Conservation (phyloP, 73 alveolate species). For the Stentor roeselii region DNA sequence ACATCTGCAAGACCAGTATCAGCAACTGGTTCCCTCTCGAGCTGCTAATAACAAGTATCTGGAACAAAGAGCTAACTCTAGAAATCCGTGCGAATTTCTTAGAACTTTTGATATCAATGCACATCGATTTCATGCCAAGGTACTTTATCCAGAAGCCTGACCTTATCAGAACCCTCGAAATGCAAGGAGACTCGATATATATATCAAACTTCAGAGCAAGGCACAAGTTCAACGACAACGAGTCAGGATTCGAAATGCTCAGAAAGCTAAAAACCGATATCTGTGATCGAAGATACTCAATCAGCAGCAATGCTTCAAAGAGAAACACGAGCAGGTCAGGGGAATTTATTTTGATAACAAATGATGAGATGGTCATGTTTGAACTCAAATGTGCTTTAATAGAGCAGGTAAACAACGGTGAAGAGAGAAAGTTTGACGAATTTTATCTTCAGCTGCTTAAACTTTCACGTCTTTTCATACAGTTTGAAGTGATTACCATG, state of each 20-base stretch:
- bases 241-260: not conserved
- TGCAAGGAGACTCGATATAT: not conserved
- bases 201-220: not conserved
- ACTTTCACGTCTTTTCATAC: not conserved
- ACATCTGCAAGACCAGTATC: conserved; percentile 4
- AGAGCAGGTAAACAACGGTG: not conserved
- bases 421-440: too few species aligned
- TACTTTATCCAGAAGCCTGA: conserved; percentile 37
- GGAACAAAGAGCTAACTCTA: not conserved
- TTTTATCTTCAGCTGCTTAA: not conserved
- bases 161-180: conserved; percentile 34
- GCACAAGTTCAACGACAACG: not conserved
- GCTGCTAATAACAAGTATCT: not conserved
- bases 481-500: not conserved
- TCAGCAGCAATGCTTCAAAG: too few species aligned
- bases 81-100: conserved; percentile 38
- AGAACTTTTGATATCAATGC: conserved; percentile 30
- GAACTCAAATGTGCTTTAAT: not conserved
- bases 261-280: too few species aligned
- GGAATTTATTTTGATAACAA: not conserved
- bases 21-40: not conserved
- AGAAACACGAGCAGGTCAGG: too few species aligned
- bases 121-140: conserved; percentile 43
- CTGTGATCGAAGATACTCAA: too few species aligned
- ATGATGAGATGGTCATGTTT: not conserved